Percentiles rank a stretch among this genome's conserved stretches.
These are phyloP conservation scores for Artemisia annua DNA, from an alignment of 129 eudicot species.

Conservation along the genomic window DNA sequence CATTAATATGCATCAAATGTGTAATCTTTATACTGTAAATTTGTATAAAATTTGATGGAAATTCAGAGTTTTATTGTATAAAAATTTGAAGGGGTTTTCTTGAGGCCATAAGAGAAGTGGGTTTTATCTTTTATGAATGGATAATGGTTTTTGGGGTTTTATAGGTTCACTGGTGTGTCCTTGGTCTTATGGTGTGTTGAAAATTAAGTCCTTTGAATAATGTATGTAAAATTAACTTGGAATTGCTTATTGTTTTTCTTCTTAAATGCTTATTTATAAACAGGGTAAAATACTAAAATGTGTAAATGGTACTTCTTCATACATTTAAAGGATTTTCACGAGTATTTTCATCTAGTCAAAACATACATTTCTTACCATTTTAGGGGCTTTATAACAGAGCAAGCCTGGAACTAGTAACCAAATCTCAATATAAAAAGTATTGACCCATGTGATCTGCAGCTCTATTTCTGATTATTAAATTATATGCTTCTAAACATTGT, in stretches of 20 bases:
- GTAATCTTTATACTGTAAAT: neutral
- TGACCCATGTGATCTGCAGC: constrained; percentile 19
- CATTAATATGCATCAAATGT: constrained; percentile 37
- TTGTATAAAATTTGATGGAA: neutral
- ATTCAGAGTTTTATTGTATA: neutral
- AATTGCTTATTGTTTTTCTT: neutral
- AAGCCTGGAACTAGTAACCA: constrained; percentile 13
- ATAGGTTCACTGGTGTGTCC: constrained; percentile 24
- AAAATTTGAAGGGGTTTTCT: constrained; percentile 21
- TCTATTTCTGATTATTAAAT: neutral
- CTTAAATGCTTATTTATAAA: neutral
- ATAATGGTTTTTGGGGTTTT: constrained; percentile 28
- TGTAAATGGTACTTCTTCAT: too few species aligned
- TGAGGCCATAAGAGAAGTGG: constrained; percentile 35
- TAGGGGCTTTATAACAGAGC: neutral
- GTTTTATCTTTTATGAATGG: constrained; percentile 40
- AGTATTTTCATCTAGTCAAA: neutral
- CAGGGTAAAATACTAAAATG: too few species aligned
- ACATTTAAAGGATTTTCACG: constrained; percentile 8
- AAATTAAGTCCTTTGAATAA: constrained; percentile 7
- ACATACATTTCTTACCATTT: neutral
- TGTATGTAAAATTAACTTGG: neutral
- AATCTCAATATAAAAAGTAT: neutral
- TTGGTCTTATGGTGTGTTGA: constrained; percentile 14
- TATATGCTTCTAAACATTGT: neutral